Base-by-base conservation (phyloP, 805 yeast genomes). In the Pichia deserticola region DNA sequence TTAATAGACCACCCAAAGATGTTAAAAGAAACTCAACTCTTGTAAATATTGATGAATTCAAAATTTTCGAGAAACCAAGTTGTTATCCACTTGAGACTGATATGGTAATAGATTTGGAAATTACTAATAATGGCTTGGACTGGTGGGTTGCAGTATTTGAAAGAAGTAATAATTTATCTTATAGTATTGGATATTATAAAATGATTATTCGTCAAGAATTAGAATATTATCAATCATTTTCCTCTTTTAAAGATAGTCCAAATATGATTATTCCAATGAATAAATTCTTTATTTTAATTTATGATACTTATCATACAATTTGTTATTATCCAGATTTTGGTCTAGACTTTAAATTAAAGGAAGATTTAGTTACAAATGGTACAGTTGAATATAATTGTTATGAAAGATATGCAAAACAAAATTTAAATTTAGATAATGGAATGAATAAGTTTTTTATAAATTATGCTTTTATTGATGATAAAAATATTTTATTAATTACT, bases 41-140 rank as follows among this genome's bases (percentile, higher is more conserved):
- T 2, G 34, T 51, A 0, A 47, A 45, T 8, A 30, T 57, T 28
- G 40, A 35, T 5, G 33, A 45, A n/a, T 54, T 55, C 40, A 47
- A 42, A 35, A 43, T 61, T 12, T 53, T 61, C 36, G 60, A 53
- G 20, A 32, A 47, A 7, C 64, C 64, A 2, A 34, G 25, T 11
- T 42, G 51, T 1, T 15, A 57, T 6, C 41, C 45, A 15, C 40
- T 61, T 20, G 61, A 60, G 0, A 7, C 50, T 4, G 52, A 51
- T 47, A 51, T 50, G 2, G 48, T 62, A 3, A 44, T 51, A 10
- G 40, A 45, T 27, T 42, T 57, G 7, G 47, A 45, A 29, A 55
- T 60, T 30, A 49, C 44, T 13, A 10, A 10, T 36, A 40, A 40
- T 46, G 37, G 30, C 3, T 28, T 10, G 12, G 6, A n/a, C 3